These are phyloP conservation scores for Pilatotrama ljubarskyi DNA, from an alignment of 768 basidiomycete genomes.

Conservation along the genomic window DNA sequence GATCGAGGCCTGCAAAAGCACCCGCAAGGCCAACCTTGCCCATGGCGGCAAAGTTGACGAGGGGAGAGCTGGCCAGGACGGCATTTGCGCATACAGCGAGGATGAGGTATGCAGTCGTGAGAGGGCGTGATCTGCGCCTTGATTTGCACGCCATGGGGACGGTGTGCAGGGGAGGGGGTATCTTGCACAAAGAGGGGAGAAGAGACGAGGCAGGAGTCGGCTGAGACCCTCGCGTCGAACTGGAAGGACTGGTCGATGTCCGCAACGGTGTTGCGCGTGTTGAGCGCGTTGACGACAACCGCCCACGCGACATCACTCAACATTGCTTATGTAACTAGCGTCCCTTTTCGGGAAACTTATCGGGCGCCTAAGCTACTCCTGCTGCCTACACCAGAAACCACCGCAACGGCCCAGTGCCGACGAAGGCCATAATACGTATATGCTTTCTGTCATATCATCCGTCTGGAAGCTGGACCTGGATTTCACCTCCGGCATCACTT, in stretches of 20 bases:
- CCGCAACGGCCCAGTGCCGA: too few species aligned
- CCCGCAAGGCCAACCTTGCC: constrained; percentile 89
- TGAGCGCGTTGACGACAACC: constrained; percentile 11
- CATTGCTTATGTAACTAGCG: constrained; percentile 17
- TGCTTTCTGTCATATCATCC: too few species aligned
- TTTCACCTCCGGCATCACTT: too few species aligned
- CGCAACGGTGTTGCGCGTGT: not conserved
- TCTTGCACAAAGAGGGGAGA: constrained; percentile 14
- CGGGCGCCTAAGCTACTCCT: too few species aligned
- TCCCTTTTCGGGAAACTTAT: too few species aligned
- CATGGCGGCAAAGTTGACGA: constrained; percentile 51
- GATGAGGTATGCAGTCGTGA: constrained; percentile 26
- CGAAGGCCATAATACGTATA: too few species aligned
- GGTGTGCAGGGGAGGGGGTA: constrained; percentile 19
- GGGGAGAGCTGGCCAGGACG: constrained; percentile 30
- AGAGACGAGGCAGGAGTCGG: constrained; percentile 3
- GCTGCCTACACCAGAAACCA: too few species aligned
- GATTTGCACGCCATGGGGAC: constrained; percentile 19
- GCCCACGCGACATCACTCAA: constrained; percentile 15
- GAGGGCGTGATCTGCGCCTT: constrained; percentile 17
- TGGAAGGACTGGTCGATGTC: not conserved
- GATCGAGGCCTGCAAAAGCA: constrained; percentile 82
- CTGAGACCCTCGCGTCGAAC: not conserved
- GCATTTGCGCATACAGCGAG: constrained; percentile 34
- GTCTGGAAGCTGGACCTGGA: too few species aligned